phyloP scores from a whole-genome alignment of 495 filamentous ascomycete genomes.

The Aspergillus affinis region DNA sequence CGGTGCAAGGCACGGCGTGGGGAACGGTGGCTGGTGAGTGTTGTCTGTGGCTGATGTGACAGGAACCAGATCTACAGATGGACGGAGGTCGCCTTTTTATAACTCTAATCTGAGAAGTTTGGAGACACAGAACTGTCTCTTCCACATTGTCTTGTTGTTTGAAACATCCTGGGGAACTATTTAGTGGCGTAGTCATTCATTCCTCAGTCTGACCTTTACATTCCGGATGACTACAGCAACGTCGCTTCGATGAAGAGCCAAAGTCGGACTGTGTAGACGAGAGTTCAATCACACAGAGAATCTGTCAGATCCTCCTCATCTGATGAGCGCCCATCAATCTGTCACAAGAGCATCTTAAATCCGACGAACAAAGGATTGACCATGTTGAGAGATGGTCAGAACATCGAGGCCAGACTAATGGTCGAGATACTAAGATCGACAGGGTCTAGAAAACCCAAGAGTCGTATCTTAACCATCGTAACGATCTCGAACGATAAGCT shows the following conservation, averaged over 20 bases:
- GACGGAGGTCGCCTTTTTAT: neutral
- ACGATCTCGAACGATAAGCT: neutral
- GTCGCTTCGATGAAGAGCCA: neutral
- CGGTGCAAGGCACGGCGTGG: neutral
- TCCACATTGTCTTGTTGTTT: neutral
- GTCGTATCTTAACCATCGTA: neutral
- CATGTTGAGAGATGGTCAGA: neutral
- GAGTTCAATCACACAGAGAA: neutral
- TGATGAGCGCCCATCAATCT: neutral
- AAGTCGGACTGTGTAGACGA: neutral
- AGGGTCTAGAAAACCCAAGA: neutral
- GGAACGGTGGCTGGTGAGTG: neutral
- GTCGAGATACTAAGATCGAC: neutral
- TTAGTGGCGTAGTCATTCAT: slow-evolving; percentile 17
- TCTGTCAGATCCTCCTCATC: neutral
- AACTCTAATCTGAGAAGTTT: neutral
- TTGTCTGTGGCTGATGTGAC: neutral
- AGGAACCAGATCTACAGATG: neutral
- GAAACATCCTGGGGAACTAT: slow-evolving; percentile 5
- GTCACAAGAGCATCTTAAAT: neutral
- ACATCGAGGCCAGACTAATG: neutral
- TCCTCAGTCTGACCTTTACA: slow-evolving; percentile 17
- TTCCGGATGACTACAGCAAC: slow-evolving; percentile 16
- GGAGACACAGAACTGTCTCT: neutral
- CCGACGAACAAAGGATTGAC: neutral